These are phyloP conservation scores for Ceratocystis huliohia DNA, from an alignment of 2,329 filamentous ascomycete species.

Conservation along the genomic window DNA sequence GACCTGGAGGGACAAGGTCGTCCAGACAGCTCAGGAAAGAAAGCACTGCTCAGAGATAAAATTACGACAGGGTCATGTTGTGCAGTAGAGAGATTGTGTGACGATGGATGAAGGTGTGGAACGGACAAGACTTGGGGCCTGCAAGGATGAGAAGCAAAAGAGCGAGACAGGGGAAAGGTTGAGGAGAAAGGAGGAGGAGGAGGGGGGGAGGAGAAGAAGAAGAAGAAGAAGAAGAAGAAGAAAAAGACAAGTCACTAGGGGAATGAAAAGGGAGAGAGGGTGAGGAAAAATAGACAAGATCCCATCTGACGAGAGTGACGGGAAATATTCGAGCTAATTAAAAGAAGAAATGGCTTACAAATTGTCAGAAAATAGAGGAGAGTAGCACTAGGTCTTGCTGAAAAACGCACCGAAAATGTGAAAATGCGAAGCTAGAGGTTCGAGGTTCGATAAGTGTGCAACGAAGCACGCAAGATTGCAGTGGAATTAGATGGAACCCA, in stretches of 20 bases:
- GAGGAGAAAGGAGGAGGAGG: background rate
- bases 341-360: background rate
- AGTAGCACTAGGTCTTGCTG: background rate
- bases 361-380: background rate
- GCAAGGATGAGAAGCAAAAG: background rate
- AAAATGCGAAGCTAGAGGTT: background rate
- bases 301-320: background rate
- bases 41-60: background rate
- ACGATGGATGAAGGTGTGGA: background rate
- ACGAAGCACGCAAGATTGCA: background rate
- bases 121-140: background rate
- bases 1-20: no score
- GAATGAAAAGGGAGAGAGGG: slow-evolving; percentile 8
- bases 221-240: background rate
- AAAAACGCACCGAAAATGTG: background rate
- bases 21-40: background rate
- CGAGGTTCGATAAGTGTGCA: background rate
- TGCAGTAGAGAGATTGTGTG: background rate
- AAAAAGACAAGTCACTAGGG: background rate
- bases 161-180: background rate
- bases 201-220: background rate
- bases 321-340: background rate
- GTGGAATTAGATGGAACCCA: background rate
- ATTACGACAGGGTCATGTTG: background rate
- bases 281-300: background rate